Evolutionary conservation across 768 basidiomycete species (phyloP), one percentile per base, ranked within the genome.

Genomic region (Hirschioporus abietinus): DNA sequence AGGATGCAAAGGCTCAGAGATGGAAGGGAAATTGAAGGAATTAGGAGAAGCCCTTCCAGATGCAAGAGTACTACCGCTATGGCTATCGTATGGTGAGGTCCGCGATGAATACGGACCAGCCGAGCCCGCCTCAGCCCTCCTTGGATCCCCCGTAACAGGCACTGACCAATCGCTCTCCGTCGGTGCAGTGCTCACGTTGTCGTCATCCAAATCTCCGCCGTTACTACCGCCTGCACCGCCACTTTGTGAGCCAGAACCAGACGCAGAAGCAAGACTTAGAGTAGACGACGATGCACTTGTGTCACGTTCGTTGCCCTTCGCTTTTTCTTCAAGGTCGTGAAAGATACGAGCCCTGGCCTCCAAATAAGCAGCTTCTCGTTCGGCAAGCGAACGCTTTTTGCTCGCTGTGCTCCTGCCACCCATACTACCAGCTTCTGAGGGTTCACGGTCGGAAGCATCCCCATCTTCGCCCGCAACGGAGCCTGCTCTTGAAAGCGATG

Each of bases 361-460:
- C 64, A 91, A 90, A 71, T 95, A 95, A n/a, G 92, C 93, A 0
- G 91, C 93, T 73, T 91, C 92, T 35, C 93, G 89, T 75, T 95
- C 88, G 72, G 91, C 90, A 25, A 95, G 88, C 1, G 93, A 93
- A 34, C 84, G 83, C 73, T 90, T 88, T 79, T 89, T 92, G 71
- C 77, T 83, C 23, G 64, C 65, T 35, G 70, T 59, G 68, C 84
- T 80, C 62, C 69, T 67, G 42, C 63, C 63, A 64, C 89, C 89
- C 24, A 87, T 74, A 73, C 90, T 92, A n/a, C 91, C 91, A 10
- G 89, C 78, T 72, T 93, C 92, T 18, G 91, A 92, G 12, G 90
- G 88, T 69, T 93, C 92, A 58, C 85, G 81, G 73, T 93, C 92
- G 30, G 92, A 93, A 23, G 86, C 78, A 69, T 92, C 91, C 63